Conservation (phyloP, 257 asterid species). For the Solanum verrucosum region DNA sequence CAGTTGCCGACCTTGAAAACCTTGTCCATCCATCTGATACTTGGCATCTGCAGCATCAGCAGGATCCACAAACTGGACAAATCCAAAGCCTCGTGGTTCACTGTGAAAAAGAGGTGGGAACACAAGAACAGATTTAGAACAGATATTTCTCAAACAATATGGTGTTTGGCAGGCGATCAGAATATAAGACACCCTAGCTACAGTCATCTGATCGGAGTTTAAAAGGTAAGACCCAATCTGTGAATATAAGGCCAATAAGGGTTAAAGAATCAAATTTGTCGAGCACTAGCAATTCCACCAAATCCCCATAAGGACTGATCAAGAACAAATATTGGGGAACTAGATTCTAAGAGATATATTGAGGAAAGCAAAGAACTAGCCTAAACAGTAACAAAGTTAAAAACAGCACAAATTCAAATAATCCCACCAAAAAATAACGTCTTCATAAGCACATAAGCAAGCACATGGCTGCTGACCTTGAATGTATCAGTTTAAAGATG, state of each 20-base stretch:
- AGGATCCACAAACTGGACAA: constrained; percentile 65
- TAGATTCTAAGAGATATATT: not conserved
- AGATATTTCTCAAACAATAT: not conserved
- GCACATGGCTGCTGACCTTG: constrained; percentile 86
- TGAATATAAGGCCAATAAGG: not conserved
- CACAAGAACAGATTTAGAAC: not conserved
- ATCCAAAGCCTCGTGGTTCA: constrained; percentile 84
- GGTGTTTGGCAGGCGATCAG: not conserved
- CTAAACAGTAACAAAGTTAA: not conserved
- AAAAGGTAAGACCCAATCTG: not conserved
- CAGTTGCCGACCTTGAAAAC: constrained; percentile 54
- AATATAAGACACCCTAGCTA: not conserved
- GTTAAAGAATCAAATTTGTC: not conserved
- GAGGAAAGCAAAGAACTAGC: not conserved
- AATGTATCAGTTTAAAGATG: constrained; percentile 29
- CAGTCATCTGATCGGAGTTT: not conserved
- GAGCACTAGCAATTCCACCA: not conserved
- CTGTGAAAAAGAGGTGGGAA: constrained; percentile 18
- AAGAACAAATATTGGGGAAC: not conserved
- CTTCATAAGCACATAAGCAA: constrained; percentile 63
- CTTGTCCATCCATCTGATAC: constrained; percentile 59
- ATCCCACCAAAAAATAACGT: constrained; percentile 35
- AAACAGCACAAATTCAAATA: not conserved
- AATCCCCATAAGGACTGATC: not conserved
- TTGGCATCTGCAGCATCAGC: constrained; percentile 86